Evolutionary conservation across 441 rosid genomes (phyloP).

Genomic region (Aquilaria agallochum): DNA sequence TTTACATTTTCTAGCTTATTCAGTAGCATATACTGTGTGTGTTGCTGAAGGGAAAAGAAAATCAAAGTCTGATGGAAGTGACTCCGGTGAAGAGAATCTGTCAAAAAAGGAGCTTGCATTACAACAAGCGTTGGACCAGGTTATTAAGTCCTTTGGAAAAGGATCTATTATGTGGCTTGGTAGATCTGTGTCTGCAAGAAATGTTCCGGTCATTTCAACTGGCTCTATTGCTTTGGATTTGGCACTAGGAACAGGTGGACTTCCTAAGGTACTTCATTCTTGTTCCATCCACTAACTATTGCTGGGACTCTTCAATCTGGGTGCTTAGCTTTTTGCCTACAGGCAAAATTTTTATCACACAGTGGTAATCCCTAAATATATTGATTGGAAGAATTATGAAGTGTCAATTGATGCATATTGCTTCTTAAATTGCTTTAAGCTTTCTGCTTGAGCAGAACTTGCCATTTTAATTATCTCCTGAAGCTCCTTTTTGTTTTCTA

Average conservation of each 20-base stretch:
- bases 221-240: conserved; percentile 86
- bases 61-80: conserved; percentile 73
- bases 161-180: conserved; percentile 99
- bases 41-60: conserved; percentile 53
- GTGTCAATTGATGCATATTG: neutral
- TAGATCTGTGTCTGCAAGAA: conserved; percentile 51
- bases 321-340: too few relatives aligned
- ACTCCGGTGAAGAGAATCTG: conserved; percentile 63
- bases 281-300: neutral
- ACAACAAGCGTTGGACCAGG: conserved; percentile 86
- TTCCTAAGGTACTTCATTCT: conserved; percentile 68
- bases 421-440: neutral
- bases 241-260: conserved; percentile 89
- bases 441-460: neutral
- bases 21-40: conserved; percentile 1
- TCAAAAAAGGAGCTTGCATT: conserved; percentile 88
- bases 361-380: too few relatives aligned
- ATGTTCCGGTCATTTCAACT: conserved; percentile 77
- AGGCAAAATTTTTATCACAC: too few relatives aligned
- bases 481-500: conserved; percentile 15
- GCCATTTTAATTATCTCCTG: conserved; percentile 18
- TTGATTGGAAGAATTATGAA: too few relatives aligned
- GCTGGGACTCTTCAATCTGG: too few relatives aligned
- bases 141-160: conserved; percentile 73
- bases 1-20: neutral